Evolutionary conservation across 345 rosid species (phyloP), one percentile per base, ranked within the genome.

Genomic region (Gossypium bickii): DNA sequence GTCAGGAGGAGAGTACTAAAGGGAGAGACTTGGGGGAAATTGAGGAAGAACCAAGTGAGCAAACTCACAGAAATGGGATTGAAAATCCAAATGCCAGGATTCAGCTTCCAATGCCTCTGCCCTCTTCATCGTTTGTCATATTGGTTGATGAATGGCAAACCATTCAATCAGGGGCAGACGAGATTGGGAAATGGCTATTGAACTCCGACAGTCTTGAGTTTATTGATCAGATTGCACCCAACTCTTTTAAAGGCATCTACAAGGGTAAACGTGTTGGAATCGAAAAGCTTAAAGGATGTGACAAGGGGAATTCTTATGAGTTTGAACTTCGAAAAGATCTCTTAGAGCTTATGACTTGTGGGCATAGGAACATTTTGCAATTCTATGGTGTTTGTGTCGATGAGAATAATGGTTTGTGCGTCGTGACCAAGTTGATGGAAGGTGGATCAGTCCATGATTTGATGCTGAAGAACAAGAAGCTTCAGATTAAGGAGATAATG

Each of bases 91-190:
- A 81, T 70, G 9, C 70, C 64, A 85, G 70, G 78, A 85, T 89
- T 78, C 97, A 88, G 80, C 89, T 94, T 78, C 85, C 82, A 67
- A 83, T 82, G 86, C 98, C 98, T 18, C 87, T 94, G 34, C 93
- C 97, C 16, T 82, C 84, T 47, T 89, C 95, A n/a, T 87, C 94
- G 2, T 87, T 82, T 78, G 79, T 79, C 49, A 89, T 89, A 22
- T 85, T 89, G 0, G 96, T 94, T 60, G 92, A 94, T 82, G 96
- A 92, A 82, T 92, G 98, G 98, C 98, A 94, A 77, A 92, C 97
- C 0, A 71, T 92, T 61, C 91, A 83, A 47, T 85, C 88, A 0
- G 97, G 97, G 9, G 92, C 89, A 49, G 83, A 79, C 67, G 92
- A 84, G 71, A 83, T 94, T 57, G 95, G 86, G 9, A 92, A 85